phyloP scores from a whole-genome alignment of 805 yeast species.

The Suhomyces faveliae region DNA sequence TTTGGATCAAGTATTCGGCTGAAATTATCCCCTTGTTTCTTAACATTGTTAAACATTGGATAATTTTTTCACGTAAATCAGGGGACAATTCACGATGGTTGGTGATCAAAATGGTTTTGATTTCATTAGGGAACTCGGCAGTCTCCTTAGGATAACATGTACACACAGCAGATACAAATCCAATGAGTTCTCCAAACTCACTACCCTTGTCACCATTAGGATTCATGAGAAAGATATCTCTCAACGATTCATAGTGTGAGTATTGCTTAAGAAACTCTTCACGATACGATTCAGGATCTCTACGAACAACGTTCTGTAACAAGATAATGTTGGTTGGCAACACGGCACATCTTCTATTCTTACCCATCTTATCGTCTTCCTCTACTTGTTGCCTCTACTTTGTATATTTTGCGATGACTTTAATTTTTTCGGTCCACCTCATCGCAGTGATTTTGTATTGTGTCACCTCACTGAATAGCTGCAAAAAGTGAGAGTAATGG shows the following conservation, averaged over 20 bases:
- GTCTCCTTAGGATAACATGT: conserved; percentile 89
- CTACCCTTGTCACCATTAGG: conserved; percentile 58
- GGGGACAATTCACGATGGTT: conserved; percentile 81
- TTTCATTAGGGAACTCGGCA: conserved; percentile 75
- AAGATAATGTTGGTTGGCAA: conserved; percentile 90
- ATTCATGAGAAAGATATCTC: conserved; percentile 81
- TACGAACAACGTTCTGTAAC: conserved; percentile 84
- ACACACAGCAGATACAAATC: conserved; percentile 91
- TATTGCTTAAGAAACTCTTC: conserved; percentile 94
- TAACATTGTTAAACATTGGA: conserved; percentile 85
- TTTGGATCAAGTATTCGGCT: conserved; percentile 79
- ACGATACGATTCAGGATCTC: conserved; percentile 91
- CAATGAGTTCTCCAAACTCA: conserved; percentile 79
- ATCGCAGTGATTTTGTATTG: not conserved
- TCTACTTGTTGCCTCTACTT: not conserved
- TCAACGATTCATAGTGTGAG: conserved; percentile 84
- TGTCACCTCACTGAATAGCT: not conserved
- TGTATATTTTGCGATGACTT: not conserved
- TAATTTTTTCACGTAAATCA: conserved; percentile 87
- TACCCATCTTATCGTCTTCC: conserved; percentile 59
- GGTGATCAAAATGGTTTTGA: conserved; percentile 62
- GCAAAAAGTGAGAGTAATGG: not conserved
- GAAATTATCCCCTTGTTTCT: conserved; percentile 79
- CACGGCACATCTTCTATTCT: conserved; percentile 86
- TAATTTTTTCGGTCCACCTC: not conserved